Evolutionary conservation across 805 yeast species (phyloP), one percentile per base, ranked within the genome.

Genomic region (Yarrowia deformans): DNA sequence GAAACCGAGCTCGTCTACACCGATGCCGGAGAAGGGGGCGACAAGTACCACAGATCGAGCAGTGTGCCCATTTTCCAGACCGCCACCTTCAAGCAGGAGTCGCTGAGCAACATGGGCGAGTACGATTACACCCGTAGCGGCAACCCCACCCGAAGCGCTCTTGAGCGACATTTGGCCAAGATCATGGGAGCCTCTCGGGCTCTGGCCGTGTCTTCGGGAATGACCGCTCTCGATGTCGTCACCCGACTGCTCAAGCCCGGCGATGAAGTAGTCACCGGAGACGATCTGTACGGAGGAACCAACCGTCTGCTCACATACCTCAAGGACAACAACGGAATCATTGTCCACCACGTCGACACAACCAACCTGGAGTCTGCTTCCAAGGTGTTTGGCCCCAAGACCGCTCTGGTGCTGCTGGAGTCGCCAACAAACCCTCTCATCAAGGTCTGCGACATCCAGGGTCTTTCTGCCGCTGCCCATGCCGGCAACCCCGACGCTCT

Each of bases 351-450:
- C 77, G 85, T 88, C 69, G 97, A 93, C 77, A 93, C 97, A 35
- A 90, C 97, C 23, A 80, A 89, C 75, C 81, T 88, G 56, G 87
- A 84, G 60, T 79, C 84, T 61, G 87, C 93, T 72, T 83, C 81
- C 74, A 80, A 84, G 39, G 85, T 84, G 67, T 83, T 91, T 72
- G 83, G 83, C 39, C 73, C 77, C 19, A 81, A 83, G 66, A 91
- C 93, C n/a, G 86, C 84, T 73, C 85, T 92, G 88, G 87, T 94
- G 60, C 87, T 93, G 73, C 84, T 93, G 72, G 98, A 93, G 80
- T 86, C 92, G 56, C 98, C 98, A 61, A 94, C 98, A 1, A 93
- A 93, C 78, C 98, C 98, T 19, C 84, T 93, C 73, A 90, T 93
- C 78, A 91, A 92, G 79, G 90, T 93, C 70, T 88, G 91, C 70